Base-by-base conservation (phyloP, 1,139 yeast genomes). In the Pichia sp. region DNA sequence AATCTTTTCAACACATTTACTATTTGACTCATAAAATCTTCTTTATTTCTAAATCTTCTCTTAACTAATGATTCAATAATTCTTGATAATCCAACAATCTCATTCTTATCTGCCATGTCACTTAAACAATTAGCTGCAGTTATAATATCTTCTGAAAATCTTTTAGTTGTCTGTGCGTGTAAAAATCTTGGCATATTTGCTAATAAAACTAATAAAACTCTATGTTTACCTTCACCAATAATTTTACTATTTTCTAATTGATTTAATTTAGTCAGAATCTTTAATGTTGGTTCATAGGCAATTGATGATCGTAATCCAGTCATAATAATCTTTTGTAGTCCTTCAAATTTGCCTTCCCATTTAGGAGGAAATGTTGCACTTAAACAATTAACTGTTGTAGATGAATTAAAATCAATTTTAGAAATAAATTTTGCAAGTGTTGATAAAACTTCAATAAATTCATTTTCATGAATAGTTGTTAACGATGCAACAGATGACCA, bases 401-500 rank as follows among this genome's bases (percentile, higher is more conserved):
- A 83, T 0, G 95, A 80, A 52, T 84, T 89, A 44, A 88, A 65
- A 56, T 88, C 96, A 55, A 91, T 84, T 58, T 89, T 89, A 11
- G 89, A 79, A 20, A 91, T 75, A 56, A 89, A 82, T 53, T 85
- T 87, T 28, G 88, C 77, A 57, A 91, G 65, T 3, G 93, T 79
- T 0, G 93, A 82, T 32, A 91, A 65, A 0, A 84, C 85, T 57
- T 91, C 98, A 40, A 87, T 77, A 56, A 84, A 93, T 57, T 93
- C 98, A 53, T 83, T 89, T 60, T 93, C 98, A 54, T 88, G 95
- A 28, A 88, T 74, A 0, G 96, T 87, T 43, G 83, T 81, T 51
- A 91, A 66, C 54, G 96, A 84, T 1, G 98, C 98, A 23, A 89
- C 94, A 25, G 93, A 78, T 1, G 91, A 84, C 99, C 99, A 93